Base-by-base conservation (phyloP, 2,329 filamentous ascomycete species). In the Aspergillus sp. region DNA sequence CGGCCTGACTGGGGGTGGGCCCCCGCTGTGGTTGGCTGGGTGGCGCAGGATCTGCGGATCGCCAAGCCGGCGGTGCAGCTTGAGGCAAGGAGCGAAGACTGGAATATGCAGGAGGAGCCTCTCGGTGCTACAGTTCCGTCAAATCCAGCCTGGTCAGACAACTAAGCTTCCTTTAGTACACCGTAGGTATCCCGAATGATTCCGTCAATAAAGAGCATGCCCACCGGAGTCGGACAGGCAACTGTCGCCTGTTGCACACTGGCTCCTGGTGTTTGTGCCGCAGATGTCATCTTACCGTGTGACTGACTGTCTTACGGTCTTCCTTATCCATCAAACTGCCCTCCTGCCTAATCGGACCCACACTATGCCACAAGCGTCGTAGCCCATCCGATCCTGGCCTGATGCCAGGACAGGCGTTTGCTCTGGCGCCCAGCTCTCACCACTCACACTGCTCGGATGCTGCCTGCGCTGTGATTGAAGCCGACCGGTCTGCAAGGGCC, bases 61-160 rank as follows among this genome's bases (percentile, higher is more conserved):
- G 61, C 59, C 61, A 63, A 63, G 61, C 55, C 58, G 55, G 52
- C 59, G 59, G 61, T 63, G 61, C 61, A 59, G 54, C 56, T 27
- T 50, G 44, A 61, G 53, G 60, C 50, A 61, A 62, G 60, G 60
- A 37, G 35, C 12, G 35, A 31, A 3, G 35, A 37, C 15, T 37
- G 35, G 15, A 37, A 37, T 15, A n/a, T n/a, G 50, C 43, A 27
- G 46, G 24, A 23, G 40, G 51, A 40, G 14, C 40, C 44, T 17
- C 12, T 21, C 21, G 6, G 15, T 14, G 12, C 35, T 2, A 37
- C 35, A 37, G 35, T n/a, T n/a, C 35, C 27, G 27, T 31, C 27
- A 31, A 31, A 31, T 37, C 35, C 35, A n/a, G 35, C 35, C 35
- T n/a, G 12, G 9, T n/a, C 35, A 37, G 35, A 15, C 35, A 37